Evolutionary conservation across 495 filamentous ascomycete species (phyloP).

Genomic region (Elaphomyces granulatus): DNA sequence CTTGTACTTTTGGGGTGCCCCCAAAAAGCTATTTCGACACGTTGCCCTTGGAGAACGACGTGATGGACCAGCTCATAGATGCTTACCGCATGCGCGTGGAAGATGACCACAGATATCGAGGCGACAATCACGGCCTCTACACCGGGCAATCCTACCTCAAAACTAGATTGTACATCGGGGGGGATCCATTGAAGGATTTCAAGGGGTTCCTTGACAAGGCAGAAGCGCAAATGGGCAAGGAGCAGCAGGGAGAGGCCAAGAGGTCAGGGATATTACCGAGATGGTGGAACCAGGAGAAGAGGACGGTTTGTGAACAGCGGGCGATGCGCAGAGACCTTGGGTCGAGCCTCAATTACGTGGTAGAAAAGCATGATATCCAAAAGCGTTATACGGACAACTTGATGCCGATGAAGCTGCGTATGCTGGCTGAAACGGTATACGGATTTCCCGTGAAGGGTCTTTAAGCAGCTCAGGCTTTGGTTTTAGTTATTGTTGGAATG

Average conservation of each 20-base stretch:
- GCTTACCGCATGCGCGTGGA: constrained; percentile 29
- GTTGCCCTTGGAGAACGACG: constrained; percentile 17
- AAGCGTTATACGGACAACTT: constrained; percentile 21
- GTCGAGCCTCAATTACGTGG: constrained; percentile 6
- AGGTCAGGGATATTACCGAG: constrained; percentile 16
- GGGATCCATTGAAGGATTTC: constrained; percentile 12
- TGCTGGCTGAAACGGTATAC: constrained; percentile 19
- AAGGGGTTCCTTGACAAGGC: constrained; percentile 10
- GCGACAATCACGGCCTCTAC: constrained; percentile 15
- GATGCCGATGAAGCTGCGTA: constrained; percentile 31
- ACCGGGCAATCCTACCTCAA: no score
- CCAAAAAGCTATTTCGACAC: constrained; percentile 2
- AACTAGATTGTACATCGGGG: no score
- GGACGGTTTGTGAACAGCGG: constrained; percentile 12
- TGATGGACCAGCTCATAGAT: constrained; percentile 31
- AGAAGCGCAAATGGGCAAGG: constrained; percentile 6
- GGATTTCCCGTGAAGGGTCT: constrained; percentile 5
- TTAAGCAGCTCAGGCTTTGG: no score
- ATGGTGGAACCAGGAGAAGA: constrained; percentile 26
- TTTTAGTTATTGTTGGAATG: no score
- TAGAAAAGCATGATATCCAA: constrained; percentile 23
- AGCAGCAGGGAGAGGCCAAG: constrained; percentile 1
- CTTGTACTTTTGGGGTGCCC: constrained; percentile 18
- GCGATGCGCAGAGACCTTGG: constrained; percentile 11
- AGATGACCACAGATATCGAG: constrained; percentile 19